These are phyloP conservation scores for Salvia hispanica DNA, from an alignment of 257 asterid species.

Conservation along the genomic window DNA sequence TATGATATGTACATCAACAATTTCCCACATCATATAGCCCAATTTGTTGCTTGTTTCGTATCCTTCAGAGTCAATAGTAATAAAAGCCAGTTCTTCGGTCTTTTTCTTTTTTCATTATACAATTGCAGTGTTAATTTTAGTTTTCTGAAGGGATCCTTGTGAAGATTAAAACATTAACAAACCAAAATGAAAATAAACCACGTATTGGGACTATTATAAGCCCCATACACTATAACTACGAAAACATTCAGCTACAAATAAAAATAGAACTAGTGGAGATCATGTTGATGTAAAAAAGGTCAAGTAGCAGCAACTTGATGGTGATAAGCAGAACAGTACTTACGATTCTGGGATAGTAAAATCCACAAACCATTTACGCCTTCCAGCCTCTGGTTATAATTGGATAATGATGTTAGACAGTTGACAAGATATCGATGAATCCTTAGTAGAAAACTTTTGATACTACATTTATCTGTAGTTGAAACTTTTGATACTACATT, in stretches of 20 bases:
- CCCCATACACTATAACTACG: background rate
- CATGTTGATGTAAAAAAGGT: background rate
- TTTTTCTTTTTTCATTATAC: slow-evolving; percentile 16
- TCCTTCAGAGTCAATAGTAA: slow-evolving; percentile 29
- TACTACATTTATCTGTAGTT: slow-evolving; percentile 9
- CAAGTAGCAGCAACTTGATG: slow-evolving; percentile 3
- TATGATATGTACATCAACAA: slow-evolving; percentile 41
- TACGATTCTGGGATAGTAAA: slow-evolving; percentile 8
- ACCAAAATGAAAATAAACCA: slow-evolving; percentile 4
- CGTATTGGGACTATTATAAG: slow-evolving; percentile 15
- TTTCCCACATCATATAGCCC: slow-evolving; percentile 29
- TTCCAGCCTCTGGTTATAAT: slow-evolving; percentile 11
- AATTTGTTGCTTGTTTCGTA: slow-evolving; percentile 29
- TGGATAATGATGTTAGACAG: slow-evolving; percentile 21
- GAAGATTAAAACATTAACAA: slow-evolving; percentile 21
- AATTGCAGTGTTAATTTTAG: slow-evolving; percentile 24
- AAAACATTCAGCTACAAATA: background rate
- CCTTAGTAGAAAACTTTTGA: background rate
- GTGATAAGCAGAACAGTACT: slow-evolving; percentile 15
- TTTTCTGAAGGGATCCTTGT: background rate
- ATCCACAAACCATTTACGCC: slow-evolving; percentile 8
- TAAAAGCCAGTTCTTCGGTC: slow-evolving; percentile 25
- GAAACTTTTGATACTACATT: slow-evolving; percentile 14
- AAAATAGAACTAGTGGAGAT: too few relatives aligned
- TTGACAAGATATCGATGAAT: slow-evolving; percentile 19